These are phyloP conservation scores for Phytophthora melonis DNA, from an alignment of 352 stramenopile genomes.

Conservation along the genomic window DNA sequence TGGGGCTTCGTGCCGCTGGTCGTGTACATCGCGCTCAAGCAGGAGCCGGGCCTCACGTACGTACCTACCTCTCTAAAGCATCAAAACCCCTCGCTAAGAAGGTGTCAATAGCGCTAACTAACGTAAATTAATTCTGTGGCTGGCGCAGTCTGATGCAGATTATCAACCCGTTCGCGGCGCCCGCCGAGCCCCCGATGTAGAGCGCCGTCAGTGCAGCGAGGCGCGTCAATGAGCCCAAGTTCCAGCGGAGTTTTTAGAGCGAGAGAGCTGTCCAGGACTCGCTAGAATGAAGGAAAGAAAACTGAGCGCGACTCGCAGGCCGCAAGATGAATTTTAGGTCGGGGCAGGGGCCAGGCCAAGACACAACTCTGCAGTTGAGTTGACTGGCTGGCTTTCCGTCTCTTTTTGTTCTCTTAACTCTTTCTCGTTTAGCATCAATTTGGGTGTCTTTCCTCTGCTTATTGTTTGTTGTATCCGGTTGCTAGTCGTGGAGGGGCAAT, in stretches of 20 bases:
- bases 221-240: neutral
- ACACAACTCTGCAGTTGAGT: neutral
- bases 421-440: conserved; percentile 9
- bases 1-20: conserved; percentile 84
- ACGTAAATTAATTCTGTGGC: conserved; percentile 6
- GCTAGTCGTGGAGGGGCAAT: neutral
- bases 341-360: neutral
- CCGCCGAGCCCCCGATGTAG: conserved; percentile 61
- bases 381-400: conserved; percentile 4
- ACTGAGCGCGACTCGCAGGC: neutral
- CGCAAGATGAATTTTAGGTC: conserved; percentile 30
- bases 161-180: conserved; percentile 77
- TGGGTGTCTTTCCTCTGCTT: neutral
- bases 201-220: conserved; percentile 21
- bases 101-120: conserved; percentile 8
- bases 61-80: conserved; percentile 19
- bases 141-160: conserved; percentile 73
- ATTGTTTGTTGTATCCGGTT: neutral
- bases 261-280: neutral
- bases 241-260: neutral
- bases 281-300: neutral
- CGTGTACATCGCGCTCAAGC: conserved; percentile 82
- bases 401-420: conserved; percentile 33
- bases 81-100: neutral
- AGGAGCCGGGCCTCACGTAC: conserved; percentile 79